phyloP scores from a whole-genome alignment of 345 rosid species.

The Cochlearia excelsa region DNA sequence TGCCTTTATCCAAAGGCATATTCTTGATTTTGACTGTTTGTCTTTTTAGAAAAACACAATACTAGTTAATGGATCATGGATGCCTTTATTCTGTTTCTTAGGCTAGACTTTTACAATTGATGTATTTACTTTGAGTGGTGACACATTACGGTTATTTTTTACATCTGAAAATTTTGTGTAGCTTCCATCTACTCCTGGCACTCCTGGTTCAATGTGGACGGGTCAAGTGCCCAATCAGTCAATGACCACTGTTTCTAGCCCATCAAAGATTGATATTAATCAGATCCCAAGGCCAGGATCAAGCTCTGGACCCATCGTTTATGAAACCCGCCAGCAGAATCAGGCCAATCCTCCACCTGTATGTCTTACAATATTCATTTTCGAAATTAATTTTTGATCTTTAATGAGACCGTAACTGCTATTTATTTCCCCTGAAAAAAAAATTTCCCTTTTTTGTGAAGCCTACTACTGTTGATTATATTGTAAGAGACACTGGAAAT shows the following conservation, averaged over 20 bases:
- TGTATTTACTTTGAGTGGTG: background rate
- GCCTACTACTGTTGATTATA: constrained; percentile 90
- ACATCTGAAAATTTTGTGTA: constrained; percentile 21
- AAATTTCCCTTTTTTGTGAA: constrained; percentile 36
- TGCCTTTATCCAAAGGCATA: constrained; percentile 13
- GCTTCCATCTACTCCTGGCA: constrained; percentile 31
- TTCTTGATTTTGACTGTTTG: constrained; percentile 8
- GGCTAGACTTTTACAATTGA: background rate
- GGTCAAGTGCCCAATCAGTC: constrained; percentile 35
- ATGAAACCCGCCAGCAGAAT: constrained; percentile 48
- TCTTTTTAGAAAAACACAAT: constrained; percentile 4
- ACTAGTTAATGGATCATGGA: background rate
- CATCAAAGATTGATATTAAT: constrained; percentile 36
- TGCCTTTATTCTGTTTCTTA: constrained; percentile 3
- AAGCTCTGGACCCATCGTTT: constrained; percentile 30
- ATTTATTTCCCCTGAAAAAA: constrained; percentile 4
- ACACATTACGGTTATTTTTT: constrained; percentile 12
- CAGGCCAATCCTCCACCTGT: constrained; percentile 61
- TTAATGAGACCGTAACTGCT: constrained; percentile 1
- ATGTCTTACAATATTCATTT: constrained; percentile 15
- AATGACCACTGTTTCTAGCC: constrained; percentile 34
- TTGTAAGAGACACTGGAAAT: constrained; percentile 85
- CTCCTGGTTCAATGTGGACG: constrained; percentile 33
- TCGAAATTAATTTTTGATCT: constrained; percentile 8
- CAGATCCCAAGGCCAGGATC: constrained; percentile 40